phyloP scores from a whole-genome alignment of 257 asterid genomes.

The Penstemon davidsonii region DNA sequence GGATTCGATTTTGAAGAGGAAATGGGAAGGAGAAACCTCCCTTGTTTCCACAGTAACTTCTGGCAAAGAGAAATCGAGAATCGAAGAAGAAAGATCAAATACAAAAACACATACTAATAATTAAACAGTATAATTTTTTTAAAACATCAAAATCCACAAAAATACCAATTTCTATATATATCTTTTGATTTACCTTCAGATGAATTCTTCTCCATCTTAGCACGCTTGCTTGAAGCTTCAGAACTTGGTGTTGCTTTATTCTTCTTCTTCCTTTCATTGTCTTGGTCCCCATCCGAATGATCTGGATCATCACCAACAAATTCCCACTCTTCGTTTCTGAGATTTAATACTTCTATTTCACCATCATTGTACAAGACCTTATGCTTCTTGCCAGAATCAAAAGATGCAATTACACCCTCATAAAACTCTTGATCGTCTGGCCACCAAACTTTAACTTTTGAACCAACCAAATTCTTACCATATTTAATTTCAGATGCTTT shows the following conservation, averaged over 20 bases:
- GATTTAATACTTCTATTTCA: constrained; percentile 68
- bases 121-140: too few relatives aligned
- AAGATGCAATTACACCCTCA: constrained; percentile 65
- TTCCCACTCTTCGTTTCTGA: constrained; percentile 59
- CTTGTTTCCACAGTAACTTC: constrained; percentile 12
- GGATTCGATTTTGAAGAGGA: constrained; percentile 4
- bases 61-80: not conserved
- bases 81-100: too few relatives aligned
- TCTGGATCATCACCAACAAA: constrained; percentile 46
- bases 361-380: constrained; percentile 76
- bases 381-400: constrained; percentile 63
- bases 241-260: constrained; percentile 46
- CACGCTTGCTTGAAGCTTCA: constrained; percentile 28
- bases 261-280: constrained; percentile 31
- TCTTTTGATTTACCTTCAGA: constrained; percentile 34
- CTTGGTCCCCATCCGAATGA: constrained; percentile 57
- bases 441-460: constrained; percentile 89
- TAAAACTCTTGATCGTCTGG: constrained; percentile 73
- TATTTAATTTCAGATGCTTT: constrained; percentile 50
- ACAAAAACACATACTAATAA: too few relatives aligned
- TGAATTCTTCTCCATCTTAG: too few relatives aligned
- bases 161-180: too few relatives aligned
- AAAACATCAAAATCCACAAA: too few relatives aligned
- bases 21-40: constrained; percentile 8
- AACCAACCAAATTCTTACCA: constrained; percentile 68